Evolutionary conservation across 2,329 filamentous ascomycete species (phyloP), one percentile per base, ranked within the genome.

Genomic region (Fusarium penzigii): DNA sequence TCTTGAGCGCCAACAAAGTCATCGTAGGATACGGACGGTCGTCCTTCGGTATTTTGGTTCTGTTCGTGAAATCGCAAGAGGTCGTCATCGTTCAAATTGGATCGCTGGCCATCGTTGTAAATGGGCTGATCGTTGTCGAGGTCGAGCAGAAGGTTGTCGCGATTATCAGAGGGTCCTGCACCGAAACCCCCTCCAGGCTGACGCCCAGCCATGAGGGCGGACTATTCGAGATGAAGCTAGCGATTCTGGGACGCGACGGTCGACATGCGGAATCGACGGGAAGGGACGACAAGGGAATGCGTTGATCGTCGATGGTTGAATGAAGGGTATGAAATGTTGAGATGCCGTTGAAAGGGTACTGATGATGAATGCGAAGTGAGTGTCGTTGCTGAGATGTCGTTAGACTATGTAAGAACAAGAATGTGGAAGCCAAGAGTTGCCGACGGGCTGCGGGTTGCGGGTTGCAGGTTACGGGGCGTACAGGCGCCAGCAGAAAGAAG

Each of bases 11-110:
- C 93, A 57, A 97, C 87, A 70, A 97, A 97, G 65, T 94, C 89
- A 78, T 97, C 93, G 74, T 97, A 97, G 52, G 92, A 96, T 47
- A 93, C 86, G 25, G 92, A 97, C 47, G 92, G 90, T 61, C 93
- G 88, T 51, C 85, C 63, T 56, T 83, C 82, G 43, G 81, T 76
- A 62, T 81, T 77, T 59, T 89, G 83, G 65, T 89, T 81, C 67
- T 88, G 85, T 66, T 88, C 83, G 74, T 90, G 92, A 59, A 84
- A 84, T 69, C 85, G 83, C 67, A 93, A 76, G 44, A 96, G 78
- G 60, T 92, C 86, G 61, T 95, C 88, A 70, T 96, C 92, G 70
- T 87, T 87, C 55, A 89, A 77, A n/a, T 88, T 84, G 45, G 92
- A 87, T 52, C 85, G 84, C 70, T 92, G 88, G 57, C 91, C 91